A percentile compares a stretch with the other conserved stretches of the same genome.
Conservation (phyloP, 768 basidiomycete species). For the Leccinum boreale region DNA sequence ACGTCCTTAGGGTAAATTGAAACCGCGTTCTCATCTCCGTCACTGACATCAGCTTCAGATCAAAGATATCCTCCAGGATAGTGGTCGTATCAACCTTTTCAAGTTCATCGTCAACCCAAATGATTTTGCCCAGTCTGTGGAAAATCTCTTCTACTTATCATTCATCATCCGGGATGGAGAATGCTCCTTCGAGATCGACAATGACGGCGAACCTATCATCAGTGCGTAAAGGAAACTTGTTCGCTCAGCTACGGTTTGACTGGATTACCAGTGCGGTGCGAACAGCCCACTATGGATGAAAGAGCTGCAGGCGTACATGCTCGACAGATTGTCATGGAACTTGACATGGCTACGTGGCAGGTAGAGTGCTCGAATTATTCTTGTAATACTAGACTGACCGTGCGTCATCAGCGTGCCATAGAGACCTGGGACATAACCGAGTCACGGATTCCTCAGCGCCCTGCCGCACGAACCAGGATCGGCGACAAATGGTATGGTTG, state of each 20-base stretch:
- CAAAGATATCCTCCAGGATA: slow-evolving; percentile 50
- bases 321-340: slow-evolving; percentile 86
- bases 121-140: slow-evolving; percentile 90
- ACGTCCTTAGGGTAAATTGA: slow-evolving; percentile 65
- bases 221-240: slow-evolving; percentile 45
- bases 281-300: slow-evolving; percentile 61
- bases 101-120: slow-evolving; percentile 85
- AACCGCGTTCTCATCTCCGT: not conserved
- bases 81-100: slow-evolving; percentile 72
- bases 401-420: slow-evolving; percentile 66
- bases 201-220: slow-evolving; percentile 70
- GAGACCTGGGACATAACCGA: slow-evolving; percentile 79
- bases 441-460: slow-evolving; percentile 72
- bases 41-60: slow-evolving; percentile 44
- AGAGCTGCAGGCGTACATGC: slow-evolving; percentile 63
- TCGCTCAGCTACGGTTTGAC: not conserved
- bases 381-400: not conserved
- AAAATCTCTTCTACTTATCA: slow-evolving; percentile 93
- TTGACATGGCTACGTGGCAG: slow-evolving; percentile 88
- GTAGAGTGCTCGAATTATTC: slow-evolving; percentile 39
- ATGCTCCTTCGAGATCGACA: slow-evolving; percentile 66
- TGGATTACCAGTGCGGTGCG: slow-evolving; percentile 50
- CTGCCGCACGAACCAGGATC: slow-evolving; percentile 50
- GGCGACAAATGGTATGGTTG: slow-evolving; percentile 76
- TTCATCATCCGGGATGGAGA: slow-evolving; percentile 88